Evolutionary conservation across 768 basidiomycete species (phyloP), one percentile per base, ranked within the genome.

Genomic region (Coprinopsis sp.): DNA sequence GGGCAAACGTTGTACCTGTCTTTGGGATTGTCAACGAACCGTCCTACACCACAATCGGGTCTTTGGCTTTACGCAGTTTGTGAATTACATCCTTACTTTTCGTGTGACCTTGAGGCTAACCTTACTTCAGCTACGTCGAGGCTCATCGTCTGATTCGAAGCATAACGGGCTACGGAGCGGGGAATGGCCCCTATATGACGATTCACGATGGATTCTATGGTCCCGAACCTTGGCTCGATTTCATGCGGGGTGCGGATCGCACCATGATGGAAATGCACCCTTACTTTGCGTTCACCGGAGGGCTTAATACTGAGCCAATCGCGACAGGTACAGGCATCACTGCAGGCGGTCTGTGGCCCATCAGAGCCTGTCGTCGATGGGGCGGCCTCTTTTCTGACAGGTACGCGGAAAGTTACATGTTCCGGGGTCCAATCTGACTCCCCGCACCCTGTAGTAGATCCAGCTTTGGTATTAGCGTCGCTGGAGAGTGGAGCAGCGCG

Each of bases 401-500:
- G 61, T 71, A 58, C 39, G 52, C 27, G 33, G 45, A 48, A 19
- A 63, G 67, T 16, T 72, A 74, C 43, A 54, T 13, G 42, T 13
- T n/a, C 19, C 31, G 29, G 6, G 14, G 44, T 41, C 42, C 42
- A 51, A 23, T 27, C 19, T 46, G n/a, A 41, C 29, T 8, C 24
- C 33, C n/a, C 16, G 50, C 41, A 46, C 25, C 37, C 22, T 49
- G 36, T 55, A 77, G 73, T 50, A 59, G 71, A 54, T 52, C 57
- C 33, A 49, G 54, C 5, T 91, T 89, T 57, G 91, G 91, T 6
- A 64, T 91, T 37, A 82, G 82, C 16, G 58, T 82, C 31, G 82
- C 84, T 1, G 91, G 88, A 36, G 91, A 94, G 67, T 93, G 81
- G 64, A 85, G 84, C 53, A 74, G 76, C 12, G 87, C 79, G 7